Evolutionary conservation across 371 early-diverging fungal genomes (phyloP), one percentile per base, ranked within the genome.

Genomic region (Mortierella sp.): DNA sequence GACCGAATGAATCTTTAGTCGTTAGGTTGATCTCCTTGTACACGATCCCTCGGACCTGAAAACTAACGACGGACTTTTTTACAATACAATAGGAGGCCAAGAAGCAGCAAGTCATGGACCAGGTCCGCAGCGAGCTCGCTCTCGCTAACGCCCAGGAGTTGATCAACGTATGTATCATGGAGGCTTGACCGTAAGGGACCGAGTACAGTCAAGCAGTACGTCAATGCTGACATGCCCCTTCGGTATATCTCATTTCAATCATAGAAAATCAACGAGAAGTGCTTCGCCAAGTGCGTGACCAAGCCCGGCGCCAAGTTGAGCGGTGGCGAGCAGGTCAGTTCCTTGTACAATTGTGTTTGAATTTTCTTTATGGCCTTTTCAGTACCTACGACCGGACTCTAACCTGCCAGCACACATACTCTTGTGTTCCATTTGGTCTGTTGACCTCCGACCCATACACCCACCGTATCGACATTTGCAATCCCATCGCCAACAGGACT

Each of bases 91-190:
- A 86, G 85, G 87, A 91, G 86, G 91, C 88, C 88, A 94, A 92
- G 90, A 95, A 95, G 91, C 94, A 96, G 83, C 92, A 95, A 88
- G 94, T 96, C 54, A 97, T 95, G 94, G 94, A 97, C 78, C 95
- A 95, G 90, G 93, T 97, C 77, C 92, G 93, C 85, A 89, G 91
- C 79, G 96, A 96, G 88, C 90, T 97, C 75, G 97, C 97, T 49
- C 89, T 97, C 80, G 95, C 96, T 78, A 96, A 96, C 87, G 96
- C 95, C 49, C 96, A 97, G 89, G 97, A 97, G 86, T 92, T 97
- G 65, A 93, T 96, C 77, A 95, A 92, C 87, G 94, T 94, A 92
- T 87, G 92, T 88, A 27, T 46, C 60, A 4, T 21, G 16, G 24
- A 63, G 21, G 3, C 16, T 68, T 24, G 68, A 35, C 68, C 38